Conservation (phyloP, 2,329 filamentous ascomycete genomes). For the Phaeophleospora eucalypticola region DNA sequence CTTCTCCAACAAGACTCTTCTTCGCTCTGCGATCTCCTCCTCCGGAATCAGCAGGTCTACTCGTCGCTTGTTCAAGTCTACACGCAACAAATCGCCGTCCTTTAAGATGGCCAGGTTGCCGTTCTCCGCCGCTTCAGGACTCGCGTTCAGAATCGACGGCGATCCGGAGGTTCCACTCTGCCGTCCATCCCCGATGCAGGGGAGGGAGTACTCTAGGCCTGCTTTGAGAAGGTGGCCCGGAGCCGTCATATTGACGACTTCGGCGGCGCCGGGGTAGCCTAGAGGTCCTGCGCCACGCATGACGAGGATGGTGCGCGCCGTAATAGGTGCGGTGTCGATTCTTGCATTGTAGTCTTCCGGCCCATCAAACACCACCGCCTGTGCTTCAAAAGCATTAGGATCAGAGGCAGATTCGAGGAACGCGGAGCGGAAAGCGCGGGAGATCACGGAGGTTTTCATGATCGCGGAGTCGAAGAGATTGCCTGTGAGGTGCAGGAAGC, state of each 20-base stretch:
- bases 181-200: constrained; percentile 51
- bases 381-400: constrained; percentile 29
- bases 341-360: constrained; percentile 29
- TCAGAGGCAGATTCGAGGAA: constrained; percentile 27
- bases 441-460: constrained; percentile 31
- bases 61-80: constrained; percentile 48
- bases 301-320: constrained; percentile 29
- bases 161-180: constrained; percentile 55
- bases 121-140: constrained; percentile 52
- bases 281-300: constrained; percentile 31
- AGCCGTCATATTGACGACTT: constrained; percentile 33
- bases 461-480: constrained; percentile 32
- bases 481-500: constrained; percentile 39
- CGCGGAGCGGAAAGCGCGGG: constrained; percentile 22
- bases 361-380: constrained; percentile 29
- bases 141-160: constrained; percentile 54
- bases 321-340: constrained; percentile 29
- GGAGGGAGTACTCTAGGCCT: constrained; percentile 41
- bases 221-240: constrained; percentile 27
- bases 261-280: constrained; percentile 30
- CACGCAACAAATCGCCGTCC: constrained; percentile 49
- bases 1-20: constrained; percentile 28
- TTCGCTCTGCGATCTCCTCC: constrained; percentile 41
- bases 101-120: constrained; percentile 50
- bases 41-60: constrained; percentile 47